Conservation (phyloP, 495 filamentous ascomycete species). For the Opeltia flavorubescens region DNA sequence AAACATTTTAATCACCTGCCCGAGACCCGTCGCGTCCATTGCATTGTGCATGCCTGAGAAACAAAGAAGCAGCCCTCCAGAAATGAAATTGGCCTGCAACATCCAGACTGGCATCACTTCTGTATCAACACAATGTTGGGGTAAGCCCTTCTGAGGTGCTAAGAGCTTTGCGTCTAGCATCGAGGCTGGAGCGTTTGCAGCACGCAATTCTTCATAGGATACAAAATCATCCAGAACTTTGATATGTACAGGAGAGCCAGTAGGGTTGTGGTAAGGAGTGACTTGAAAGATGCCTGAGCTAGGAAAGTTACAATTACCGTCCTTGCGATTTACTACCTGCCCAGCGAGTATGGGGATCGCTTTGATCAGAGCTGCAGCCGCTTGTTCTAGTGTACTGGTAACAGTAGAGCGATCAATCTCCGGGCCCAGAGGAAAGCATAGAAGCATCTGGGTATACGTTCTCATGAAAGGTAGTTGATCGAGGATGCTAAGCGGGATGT, state of each 20-base stretch:
- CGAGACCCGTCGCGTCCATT: constrained; percentile 42
- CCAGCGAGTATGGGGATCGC: constrained; percentile 42
- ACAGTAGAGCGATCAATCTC: constrained; percentile 17
- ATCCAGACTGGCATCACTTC: constrained; percentile 30
- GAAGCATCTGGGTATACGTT: constrained; percentile 33
- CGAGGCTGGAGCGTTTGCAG: constrained; percentile 31
- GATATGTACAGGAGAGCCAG: constrained; percentile 23
- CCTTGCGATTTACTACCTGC: constrained; percentile 31
- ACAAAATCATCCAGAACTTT: constrained; percentile 27
- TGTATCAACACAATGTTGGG: constrained; percentile 12
- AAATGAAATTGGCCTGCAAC: constrained; percentile 39
- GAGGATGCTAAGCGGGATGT: constrained; percentile 17
- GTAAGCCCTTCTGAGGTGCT: constrained; percentile 32
- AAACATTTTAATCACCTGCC: constrained; percentile 32
- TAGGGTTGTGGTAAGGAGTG: constrained; percentile 16
- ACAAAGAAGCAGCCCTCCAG: constrained; percentile 34
- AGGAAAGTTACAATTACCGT: constrained; percentile 12
- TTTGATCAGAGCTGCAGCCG: constrained; percentile 23
- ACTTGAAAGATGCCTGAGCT: constrained; percentile 29
- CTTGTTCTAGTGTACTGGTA: constrained; percentile 19
- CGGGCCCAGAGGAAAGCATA: constrained; percentile 22
- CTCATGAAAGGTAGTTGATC: constrained; percentile 19
- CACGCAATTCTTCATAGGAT: constrained; percentile 27
- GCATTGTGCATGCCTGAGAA: constrained; percentile 32
- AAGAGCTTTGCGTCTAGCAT: constrained; percentile 38